Base-by-base conservation (phyloP, 345 rosid genomes). In the Mallotus nudiflorus region DNA sequence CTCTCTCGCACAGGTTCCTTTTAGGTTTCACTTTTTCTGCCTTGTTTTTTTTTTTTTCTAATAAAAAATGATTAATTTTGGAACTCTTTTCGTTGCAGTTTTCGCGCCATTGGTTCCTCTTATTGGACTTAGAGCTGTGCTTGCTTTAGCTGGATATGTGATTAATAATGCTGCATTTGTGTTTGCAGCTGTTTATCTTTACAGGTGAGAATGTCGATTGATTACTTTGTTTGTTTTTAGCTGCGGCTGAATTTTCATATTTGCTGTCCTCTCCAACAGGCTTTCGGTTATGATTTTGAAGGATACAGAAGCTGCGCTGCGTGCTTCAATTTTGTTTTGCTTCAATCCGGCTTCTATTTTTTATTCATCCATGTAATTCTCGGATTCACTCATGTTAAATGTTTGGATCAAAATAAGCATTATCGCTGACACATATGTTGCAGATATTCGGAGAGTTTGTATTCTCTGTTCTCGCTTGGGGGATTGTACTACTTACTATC, bases 291-390 rank as follows among this genome's bases (percentile, higher is more conserved):
- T 82, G 76, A 74, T 92, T 63, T 81, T 95, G 85, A 85, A 75
- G 87, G 97, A 95, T 71, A 65, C 82, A 59, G 81, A 81, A 48
- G 88, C 86, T 15, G 84, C 99, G 49, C 58, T 95, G 22, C 76
- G 80, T 61, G 92, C 99, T 72, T 87, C 97, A 0, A 9, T 87
- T 19, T 75, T 92, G 62, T 95, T 95, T 76, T 90, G 96, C 85
- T 90, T 90, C 85, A 92, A 92, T 69, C 97, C 97, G 0, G 97
- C 97, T 1, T 92, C 97, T 29, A 82, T 94, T 74, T 92, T 92
- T 62, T 92, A 90, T 73, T 83, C 97, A 6, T 88, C 97, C 62
- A 81, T 94, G 98, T 90, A 88, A 72, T 53, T 71, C 66, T 57
- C 52, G 22, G n/a, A n/a, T 58, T 22, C 55, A 73, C 78, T 57